phyloP scores from a whole-genome alignment of 495 filamentous ascomycete genomes.

The Penicillium bovifimosum region DNA sequence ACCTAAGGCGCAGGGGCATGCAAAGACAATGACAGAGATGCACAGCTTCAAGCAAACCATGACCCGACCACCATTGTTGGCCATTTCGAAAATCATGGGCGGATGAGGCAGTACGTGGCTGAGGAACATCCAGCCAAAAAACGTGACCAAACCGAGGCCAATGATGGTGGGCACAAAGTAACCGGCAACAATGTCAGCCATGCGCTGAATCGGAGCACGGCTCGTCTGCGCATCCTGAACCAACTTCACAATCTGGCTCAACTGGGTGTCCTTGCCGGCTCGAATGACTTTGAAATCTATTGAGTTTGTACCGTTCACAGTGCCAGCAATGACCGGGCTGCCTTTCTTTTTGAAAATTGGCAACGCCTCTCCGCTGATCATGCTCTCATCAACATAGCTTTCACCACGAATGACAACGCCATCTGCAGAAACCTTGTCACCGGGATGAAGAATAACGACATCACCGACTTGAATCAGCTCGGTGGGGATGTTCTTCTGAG shows the following conservation, averaged over 20 bases:
- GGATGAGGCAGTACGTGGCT: conserved; percentile 79
- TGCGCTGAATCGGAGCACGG: conserved; percentile 87
- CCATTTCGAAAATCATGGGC: conserved; percentile 81
- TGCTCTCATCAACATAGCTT: conserved; percentile 93
- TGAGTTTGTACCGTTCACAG: conserved; percentile 88
- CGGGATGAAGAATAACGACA: conserved; percentile 85
- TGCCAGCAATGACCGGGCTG: conserved; percentile 81
- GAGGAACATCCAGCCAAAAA: conserved; percentile 90
- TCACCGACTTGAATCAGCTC: conserved; percentile 94
- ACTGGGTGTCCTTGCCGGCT: conserved; percentile 89
- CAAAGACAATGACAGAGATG: conserved; percentile 98
- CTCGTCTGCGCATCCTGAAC: conserved; percentile 96
- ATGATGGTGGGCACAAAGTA: conserved; percentile 93
- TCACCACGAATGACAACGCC: conserved; percentile 82
- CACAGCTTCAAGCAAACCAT: conserved; percentile 98
- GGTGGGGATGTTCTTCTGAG: conserved; percentile 81
- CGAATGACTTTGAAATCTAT: conserved; percentile 91
- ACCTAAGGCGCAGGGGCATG: conserved; percentile 92
- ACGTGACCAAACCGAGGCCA: conserved; percentile 75
- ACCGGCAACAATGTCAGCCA: conserved; percentile 87
- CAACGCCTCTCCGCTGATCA: conserved; percentile 97
- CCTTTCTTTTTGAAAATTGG: conserved; percentile 85
- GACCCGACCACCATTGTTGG: conserved; percentile 74
- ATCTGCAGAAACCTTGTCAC: conserved; percentile 95
- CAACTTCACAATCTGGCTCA: conserved; percentile 95